Base-by-base conservation (phyloP, 495 filamentous ascomycete species). In the Filosporella fistucella region DNA sequence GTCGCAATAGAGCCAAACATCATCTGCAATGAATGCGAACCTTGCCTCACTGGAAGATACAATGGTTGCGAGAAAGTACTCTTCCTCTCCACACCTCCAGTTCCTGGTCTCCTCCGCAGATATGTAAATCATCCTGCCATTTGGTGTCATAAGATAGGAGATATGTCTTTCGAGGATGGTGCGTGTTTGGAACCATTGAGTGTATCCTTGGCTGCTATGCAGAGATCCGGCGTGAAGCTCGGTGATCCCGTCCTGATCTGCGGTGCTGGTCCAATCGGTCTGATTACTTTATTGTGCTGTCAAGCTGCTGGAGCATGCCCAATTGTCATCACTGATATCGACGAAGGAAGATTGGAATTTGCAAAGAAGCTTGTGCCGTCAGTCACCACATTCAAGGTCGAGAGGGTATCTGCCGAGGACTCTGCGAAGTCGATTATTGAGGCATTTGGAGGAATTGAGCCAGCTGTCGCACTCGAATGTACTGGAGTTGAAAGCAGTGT, bases 401-500 rank as follows among this genome's bases (percentile, higher is more conserved):
- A 85, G 62, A 72, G 73, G 41, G 66, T 72, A 16, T 60, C 77
- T 55, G 74, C 84, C n/a, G 85, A 91, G 65, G 77, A 89, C 50
- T 76, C 77, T 29, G 87, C 81, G 0, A 74, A 73, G 46, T 72
- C 71, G 13, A 81, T 94, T 26, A 76, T 89, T 26, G 66, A 71
- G 52, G 67, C 74, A 20, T 80, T 86, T 24, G 53, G 47, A 26
- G 83, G 84, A 12, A 71, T 88, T 56, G 81, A 90, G 63, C 87
- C 88, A 0, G 78, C 83, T 21, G 64, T 94, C 25, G 84, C 78
- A 17, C 63, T 96, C 60, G 90, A 96, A 68, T 96, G 90, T 68
- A 95, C 90, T 0, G 90, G 90, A 20, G 88, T 93, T n/a, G 89
- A 95, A 70, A 87, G 82, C 67, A 86, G 81, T 62, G 82, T 96